Conservation (phyloP, 2,329 filamentous ascomycete genomes). For the Aspergillus ustus region DNA sequence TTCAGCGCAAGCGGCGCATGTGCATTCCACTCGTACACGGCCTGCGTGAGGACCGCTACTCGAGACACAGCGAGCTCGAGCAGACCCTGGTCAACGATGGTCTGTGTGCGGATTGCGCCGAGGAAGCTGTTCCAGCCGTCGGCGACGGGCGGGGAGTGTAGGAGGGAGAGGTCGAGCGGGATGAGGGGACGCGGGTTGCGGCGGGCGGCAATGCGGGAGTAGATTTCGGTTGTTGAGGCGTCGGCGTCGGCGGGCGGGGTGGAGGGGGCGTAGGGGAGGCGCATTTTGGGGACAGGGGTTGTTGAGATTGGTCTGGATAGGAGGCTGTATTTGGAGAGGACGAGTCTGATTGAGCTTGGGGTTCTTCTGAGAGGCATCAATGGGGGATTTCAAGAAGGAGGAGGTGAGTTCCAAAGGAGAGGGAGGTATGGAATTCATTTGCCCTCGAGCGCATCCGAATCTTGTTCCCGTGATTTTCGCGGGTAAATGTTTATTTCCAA, state of each 20-base stretch:
- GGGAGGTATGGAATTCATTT: neutral
- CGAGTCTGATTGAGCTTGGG: neutral
- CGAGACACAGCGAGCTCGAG: slow-evolving; percentile 80
- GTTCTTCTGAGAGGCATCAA: neutral
- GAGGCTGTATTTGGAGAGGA: neutral
- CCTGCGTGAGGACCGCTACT: slow-evolving; percentile 77
- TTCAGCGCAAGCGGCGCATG: slow-evolving; percentile 69
- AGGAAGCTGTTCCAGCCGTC: slow-evolving; percentile 69
- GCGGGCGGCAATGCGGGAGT: slow-evolving; percentile 67
- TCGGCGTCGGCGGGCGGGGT: slow-evolving; percentile 26
- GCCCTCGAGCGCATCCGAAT: no score
- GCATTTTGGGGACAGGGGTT: slow-evolving; percentile 30
- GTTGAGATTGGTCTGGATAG: neutral
- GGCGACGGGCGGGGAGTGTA: slow-evolving; percentile 74
- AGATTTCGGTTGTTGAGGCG: slow-evolving; percentile 52
- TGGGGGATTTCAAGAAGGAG: neutral
- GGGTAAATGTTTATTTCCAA: slow-evolving; percentile 17
- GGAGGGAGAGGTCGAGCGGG: slow-evolving; percentile 73
- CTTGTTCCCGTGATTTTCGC: slow-evolving; percentile 1
- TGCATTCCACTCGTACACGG: slow-evolving; percentile 84
- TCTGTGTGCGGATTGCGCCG: slow-evolving; percentile 58
- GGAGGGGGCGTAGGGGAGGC: slow-evolving; percentile 42
- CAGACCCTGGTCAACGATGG: slow-evolving; percentile 53
- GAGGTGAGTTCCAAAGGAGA: neutral
- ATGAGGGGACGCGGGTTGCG: slow-evolving; percentile 72